Percentiles rank a stretch among this genome's conserved stretches.
Conservation (phyloP, 148 eudicot species). For the Heliosperma pusillum region DNA sequence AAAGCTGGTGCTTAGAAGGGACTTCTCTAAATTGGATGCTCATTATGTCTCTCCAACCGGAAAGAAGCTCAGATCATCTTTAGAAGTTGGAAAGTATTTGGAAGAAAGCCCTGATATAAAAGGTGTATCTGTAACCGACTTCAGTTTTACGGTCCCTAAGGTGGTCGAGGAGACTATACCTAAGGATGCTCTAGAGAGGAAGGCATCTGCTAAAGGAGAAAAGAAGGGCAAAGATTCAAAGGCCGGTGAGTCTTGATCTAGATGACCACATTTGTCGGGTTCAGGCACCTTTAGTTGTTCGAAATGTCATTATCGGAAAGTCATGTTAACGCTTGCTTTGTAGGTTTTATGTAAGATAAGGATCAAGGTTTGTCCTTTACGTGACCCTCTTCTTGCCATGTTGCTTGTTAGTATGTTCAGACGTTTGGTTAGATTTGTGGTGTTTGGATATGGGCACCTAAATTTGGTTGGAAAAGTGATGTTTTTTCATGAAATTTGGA, state of each 20-base stretch:
- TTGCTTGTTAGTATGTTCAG: too few relatives aligned
- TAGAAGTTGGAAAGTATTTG: constrained; percentile 40
- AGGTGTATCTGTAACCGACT: constrained; percentile 40
- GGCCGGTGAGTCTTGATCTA: constrained; percentile 21
- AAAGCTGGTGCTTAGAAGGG: constrained; percentile 51
- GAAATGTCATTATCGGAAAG: too few relatives aligned
- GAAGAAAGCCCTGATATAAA: constrained; percentile 46
- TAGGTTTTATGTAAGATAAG: too few relatives aligned
- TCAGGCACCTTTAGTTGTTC: too few relatives aligned
- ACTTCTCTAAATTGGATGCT: constrained; percentile 64
- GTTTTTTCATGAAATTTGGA: too few relatives aligned
- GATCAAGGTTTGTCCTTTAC: too few relatives aligned
- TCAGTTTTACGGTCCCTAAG: constrained; percentile 59
- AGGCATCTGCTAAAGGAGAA: constrained; percentile 25
- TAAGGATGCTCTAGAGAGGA: constrained; percentile 29
- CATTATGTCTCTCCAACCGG: constrained; percentile 57
- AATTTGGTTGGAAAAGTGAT: too few relatives aligned
- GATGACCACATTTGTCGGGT: too few relatives aligned
- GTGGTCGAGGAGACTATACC: constrained; percentile 62
- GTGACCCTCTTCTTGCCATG: too few relatives aligned
- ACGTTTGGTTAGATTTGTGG: too few relatives aligned
- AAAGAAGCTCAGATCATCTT: constrained; percentile 38
- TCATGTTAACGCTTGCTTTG: too few relatives aligned
- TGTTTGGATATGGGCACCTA: too few relatives aligned
- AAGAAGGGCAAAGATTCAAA: constrained; percentile 32